Base-by-base conservation (phyloP, 2,329 filamentous ascomycete species). In the Neonectria coccinea region DNA sequence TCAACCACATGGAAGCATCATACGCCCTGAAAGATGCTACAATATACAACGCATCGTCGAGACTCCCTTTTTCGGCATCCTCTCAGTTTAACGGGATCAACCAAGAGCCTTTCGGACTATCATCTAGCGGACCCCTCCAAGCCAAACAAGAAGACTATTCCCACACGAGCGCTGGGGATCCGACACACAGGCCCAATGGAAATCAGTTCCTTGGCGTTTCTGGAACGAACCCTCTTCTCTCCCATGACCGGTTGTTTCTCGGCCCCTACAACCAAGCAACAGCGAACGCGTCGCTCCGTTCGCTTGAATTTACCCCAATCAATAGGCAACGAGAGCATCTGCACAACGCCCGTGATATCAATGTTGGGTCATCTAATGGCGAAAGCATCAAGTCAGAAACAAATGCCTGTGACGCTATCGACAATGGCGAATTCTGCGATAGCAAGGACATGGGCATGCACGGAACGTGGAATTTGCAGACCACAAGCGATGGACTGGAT, bases 201-300 rank as follows among this genome's bases (percentile, higher is more conserved):
- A 73, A 50, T 14, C 73, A 74, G 6, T 79, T 75, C 55, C 59
- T 77, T 18, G 64, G 69, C 10, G 65, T 76, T 11, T 56, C 78
- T 16, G 74, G 75, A 48, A 66, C 70, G 1, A 79, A 79, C 36
- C 76, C 78, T 11, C 70, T 80, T 20, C 75, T 78, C 42, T 65
- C 74, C 14, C 76, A 77, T 20, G 77, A 78, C 9, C 70, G 73
- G n/a, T 33, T 73, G 20, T 75, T 79, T 18, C 62, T 77, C 45
- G 70, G 66, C 41, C 55, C 76, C 6, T 76, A 71, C 29, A 70
- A 63, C 42, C 70, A 75, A 42, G 55, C 70, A 39, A 67, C 70
- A 4, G 53, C 69, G 6, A 67, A 57, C 31, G 64, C 70, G 22
- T 53, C 70, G 10, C 61, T 75, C 16, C 67, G 74, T 14, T 73